Conservation (phyloP, 2,329 filamentous ascomycete species). For the Lecanosticta acicola region DNA sequence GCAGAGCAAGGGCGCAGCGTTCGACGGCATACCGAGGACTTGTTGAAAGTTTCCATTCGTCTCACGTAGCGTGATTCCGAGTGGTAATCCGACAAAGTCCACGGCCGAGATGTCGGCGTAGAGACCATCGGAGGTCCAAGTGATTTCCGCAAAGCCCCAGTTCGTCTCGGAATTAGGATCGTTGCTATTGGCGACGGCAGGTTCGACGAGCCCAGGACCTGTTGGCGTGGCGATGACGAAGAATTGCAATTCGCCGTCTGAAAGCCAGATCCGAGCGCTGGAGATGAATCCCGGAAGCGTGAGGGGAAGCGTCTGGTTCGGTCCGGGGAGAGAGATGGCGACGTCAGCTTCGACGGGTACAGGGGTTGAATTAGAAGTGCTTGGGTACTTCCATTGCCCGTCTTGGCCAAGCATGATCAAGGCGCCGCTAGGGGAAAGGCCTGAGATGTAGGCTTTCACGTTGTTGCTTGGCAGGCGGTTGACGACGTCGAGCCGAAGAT, state of each 20-base stretch:
- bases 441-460: slow-evolving; percentile 43
- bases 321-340: slow-evolving; percentile 36
- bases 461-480: slow-evolving; percentile 39
- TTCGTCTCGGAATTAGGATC: slow-evolving; percentile 40
- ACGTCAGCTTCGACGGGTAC: slow-evolving; percentile 35
- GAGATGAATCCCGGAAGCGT: slow-evolving; percentile 39
- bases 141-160: slow-evolving; percentile 43
- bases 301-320: slow-evolving; percentile 36
- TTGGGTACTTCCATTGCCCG: slow-evolving; percentile 40
- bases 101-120: slow-evolving; percentile 40
- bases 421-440: slow-evolving; percentile 36
- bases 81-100: slow-evolving; percentile 38
- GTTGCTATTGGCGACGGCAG: slow-evolving; percentile 37
- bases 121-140: slow-evolving; percentile 42
- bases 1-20: slow-evolving; percentile 54
- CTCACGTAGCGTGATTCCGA: slow-evolving; percentile 50
- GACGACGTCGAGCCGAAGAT: slow-evolving; percentile 30
- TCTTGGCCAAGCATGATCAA: slow-evolving; percentile 41
- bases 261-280: slow-evolving; percentile 44
- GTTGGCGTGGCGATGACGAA: slow-evolving; percentile 36
- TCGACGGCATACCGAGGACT: slow-evolving; percentile 54
- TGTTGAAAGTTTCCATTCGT: slow-evolving; percentile 39
- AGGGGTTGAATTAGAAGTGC: slow-evolving; percentile 33
- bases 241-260: slow-evolving; percentile 41
- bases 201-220: slow-evolving; percentile 44